Evolutionary conservation across 306 rosid species (phyloP).

Genomic region (Betula pendula): DNA sequence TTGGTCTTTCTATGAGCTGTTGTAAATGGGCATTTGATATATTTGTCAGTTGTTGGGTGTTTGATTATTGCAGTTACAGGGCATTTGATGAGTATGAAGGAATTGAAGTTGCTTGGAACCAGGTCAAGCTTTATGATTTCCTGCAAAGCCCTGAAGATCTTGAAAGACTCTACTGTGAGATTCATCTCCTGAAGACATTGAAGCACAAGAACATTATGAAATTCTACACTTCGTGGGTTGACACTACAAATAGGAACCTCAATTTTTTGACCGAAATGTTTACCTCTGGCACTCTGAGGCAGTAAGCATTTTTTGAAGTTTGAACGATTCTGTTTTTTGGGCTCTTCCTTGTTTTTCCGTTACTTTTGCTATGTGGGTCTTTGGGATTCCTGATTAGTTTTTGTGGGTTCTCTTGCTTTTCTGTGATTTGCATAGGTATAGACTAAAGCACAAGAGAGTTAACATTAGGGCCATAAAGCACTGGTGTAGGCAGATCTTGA

Average conservation of each 20-base stretch:
- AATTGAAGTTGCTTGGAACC: slow-evolving; percentile 99
- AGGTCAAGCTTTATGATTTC: slow-evolving; percentile 82
- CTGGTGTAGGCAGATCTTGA: slow-evolving; percentile 96
- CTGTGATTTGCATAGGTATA: slow-evolving; percentile 52
- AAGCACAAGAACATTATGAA: slow-evolving; percentile 90
- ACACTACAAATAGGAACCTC: slow-evolving; percentile 78
- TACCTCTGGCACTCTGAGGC: slow-evolving; percentile 94
- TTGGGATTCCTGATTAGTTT: slow-evolving; percentile 28
- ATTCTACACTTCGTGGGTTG: slow-evolving; percentile 94
- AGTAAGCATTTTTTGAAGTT: slow-evolving; percentile 49
- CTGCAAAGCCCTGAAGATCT: slow-evolving; percentile 94
- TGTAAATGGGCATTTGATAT: slow-evolving; percentile 26
- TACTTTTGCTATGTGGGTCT: slow-evolving; percentile 20
- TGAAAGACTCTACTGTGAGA: slow-evolving; percentile 91
- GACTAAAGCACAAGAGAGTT: slow-evolving; percentile 80
- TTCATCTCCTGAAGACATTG: slow-evolving; percentile 86
- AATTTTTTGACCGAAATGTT: slow-evolving; percentile 96
- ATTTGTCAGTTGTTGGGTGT: slow-evolving; percentile 6
- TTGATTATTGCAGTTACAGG: slow-evolving; percentile 59
- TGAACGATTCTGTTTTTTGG: not conserved
- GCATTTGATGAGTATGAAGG: slow-evolving; percentile 98
- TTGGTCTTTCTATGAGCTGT: slow-evolving; percentile 15
- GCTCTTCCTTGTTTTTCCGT: slow-evolving; percentile 2
- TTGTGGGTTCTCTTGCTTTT: slow-evolving; percentile 5
- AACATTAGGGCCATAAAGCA: slow-evolving; percentile 85